Evolutionary conservation across 2,329 filamentous ascomycete species (phyloP).

Genomic region (Hymenoscyphus infarciens): DNA sequence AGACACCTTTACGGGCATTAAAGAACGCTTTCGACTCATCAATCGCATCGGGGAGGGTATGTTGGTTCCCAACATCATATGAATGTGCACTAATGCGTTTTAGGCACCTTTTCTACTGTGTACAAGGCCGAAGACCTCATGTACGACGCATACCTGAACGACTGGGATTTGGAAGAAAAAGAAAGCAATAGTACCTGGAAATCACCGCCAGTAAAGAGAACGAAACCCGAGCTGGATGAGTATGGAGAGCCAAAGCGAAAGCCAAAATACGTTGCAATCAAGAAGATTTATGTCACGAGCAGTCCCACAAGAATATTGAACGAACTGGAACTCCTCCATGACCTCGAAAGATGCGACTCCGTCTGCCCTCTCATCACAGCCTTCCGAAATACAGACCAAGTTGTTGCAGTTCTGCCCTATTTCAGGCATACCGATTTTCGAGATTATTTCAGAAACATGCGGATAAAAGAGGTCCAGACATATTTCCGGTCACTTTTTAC

Average conservation of each 20-base stretch:
- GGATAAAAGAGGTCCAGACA: conserved; percentile 77
- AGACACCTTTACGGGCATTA: conserved; percentile 78
- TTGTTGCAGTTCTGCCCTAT: conserved; percentile 90
- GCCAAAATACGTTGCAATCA: conserved; percentile 87
- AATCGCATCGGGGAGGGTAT: conserved; percentile 95
- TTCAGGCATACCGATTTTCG: conserved; percentile 95
- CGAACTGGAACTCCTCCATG: conserved; percentile 88
- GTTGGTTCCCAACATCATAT: conserved; percentile 15
- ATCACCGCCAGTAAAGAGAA: conserved; percentile 61
- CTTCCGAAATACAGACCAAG: conserved; percentile 92
- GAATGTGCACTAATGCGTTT: conserved; percentile 17
- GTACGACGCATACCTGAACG: conserved; percentile 79
- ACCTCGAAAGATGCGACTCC: conserved; percentile 75
- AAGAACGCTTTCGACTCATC: conserved; percentile 79
- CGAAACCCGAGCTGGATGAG: conserved; percentile 35
- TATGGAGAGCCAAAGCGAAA: conserved; percentile 42
- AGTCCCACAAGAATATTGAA: conserved; percentile 92
- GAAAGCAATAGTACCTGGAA: conserved; percentile 61
- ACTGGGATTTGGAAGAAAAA: conserved; percentile 73
- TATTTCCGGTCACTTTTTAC: conserved; percentile 89
- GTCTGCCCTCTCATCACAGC: conserved; percentile 96
- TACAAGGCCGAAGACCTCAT: conserved; percentile 96
- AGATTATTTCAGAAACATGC: conserved; percentile 89
- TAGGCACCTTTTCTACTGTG: conserved; percentile 96
- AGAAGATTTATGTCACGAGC: conserved; percentile 99